Conservation (phyloP, 176 grass and related monocot species). For the Oryza coarctata region DNA sequence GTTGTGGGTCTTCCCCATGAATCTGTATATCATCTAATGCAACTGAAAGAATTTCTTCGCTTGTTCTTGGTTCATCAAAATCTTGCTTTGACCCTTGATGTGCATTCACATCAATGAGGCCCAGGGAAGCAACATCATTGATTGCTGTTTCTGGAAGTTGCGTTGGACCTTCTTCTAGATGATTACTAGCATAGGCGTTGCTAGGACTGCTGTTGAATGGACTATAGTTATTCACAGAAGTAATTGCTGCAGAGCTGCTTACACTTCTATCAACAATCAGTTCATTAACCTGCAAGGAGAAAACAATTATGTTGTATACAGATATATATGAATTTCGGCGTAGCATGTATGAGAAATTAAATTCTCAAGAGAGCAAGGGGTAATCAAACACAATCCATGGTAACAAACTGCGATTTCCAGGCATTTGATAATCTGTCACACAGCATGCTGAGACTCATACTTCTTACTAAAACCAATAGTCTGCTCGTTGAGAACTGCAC, state of each 20-base stretch:
- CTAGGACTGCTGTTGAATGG: conserved; percentile 22
- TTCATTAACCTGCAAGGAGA: conserved; percentile 49
- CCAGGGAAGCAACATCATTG: conserved; percentile 11
- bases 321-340: background rate
- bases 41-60: conserved; percentile 62
- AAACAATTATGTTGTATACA: conserved; percentile 8
- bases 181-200: conserved; percentile 39
- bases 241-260: conserved; percentile 17
- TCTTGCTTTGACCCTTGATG: conserved; percentile 30
- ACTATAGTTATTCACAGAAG: conserved; percentile 32
- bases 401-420: background rate
- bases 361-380: background rate
- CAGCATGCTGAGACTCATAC: background rate
- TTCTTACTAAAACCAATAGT: background rate
- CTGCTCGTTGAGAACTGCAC: conserved; percentile 28
- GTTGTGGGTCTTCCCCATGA: conserved; percentile 40
- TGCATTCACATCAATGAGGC: conserved; percentile 35
- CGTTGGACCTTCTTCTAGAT: conserved; percentile 29
- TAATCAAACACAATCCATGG: background rate
- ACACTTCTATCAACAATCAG: conserved; percentile 31
- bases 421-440: conserved; percentile 17
- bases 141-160: conserved; percentile 12
- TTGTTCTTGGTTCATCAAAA: conserved; percentile 46
- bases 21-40: conserved; percentile 74
- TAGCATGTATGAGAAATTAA: conserved; percentile 7